A percentile compares a stretch with the other conserved stretches of the same genome.
phyloP scores from a whole-genome alignment of 768 basidiomycete species.

The Lactarius evosmus region DNA sequence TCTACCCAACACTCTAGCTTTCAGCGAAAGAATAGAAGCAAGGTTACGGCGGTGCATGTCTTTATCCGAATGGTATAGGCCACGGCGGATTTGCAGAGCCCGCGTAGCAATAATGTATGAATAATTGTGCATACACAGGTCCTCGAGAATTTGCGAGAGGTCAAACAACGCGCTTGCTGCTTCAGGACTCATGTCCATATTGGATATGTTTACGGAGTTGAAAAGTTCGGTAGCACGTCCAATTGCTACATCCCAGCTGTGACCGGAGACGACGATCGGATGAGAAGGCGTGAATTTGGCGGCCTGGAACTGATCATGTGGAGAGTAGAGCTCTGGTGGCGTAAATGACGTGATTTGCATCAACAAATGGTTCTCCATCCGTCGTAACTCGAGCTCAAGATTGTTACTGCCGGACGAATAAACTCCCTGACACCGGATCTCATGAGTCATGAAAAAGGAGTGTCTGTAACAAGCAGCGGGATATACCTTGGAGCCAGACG shows the following conservation, averaged over 20 bases:
- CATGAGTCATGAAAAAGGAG: background rate
- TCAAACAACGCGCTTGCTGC: slow-evolving; percentile 15
- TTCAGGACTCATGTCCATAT: slow-evolving; percentile 9
- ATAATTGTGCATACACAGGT: slow-evolving; percentile 20
- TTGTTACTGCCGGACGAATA: slow-evolving; percentile 3
- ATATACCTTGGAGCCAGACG: slow-evolving; percentile 12
- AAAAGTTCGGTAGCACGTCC: slow-evolving; percentile 17
- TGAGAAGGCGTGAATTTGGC: slow-evolving; percentile 14
- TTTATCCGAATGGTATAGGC: slow-evolving; percentile 16
- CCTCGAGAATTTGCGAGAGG: slow-evolving; percentile 19
- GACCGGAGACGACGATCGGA: slow-evolving; percentile 13
- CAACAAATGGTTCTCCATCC: slow-evolving; percentile 18
- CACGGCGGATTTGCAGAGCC: slow-evolving; percentile 14
- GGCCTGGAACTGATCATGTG: slow-evolving; percentile 16
- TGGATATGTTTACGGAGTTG: slow-evolving; percentile 9
- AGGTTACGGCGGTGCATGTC: slow-evolving; percentile 23
- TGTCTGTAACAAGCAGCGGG: background rate
- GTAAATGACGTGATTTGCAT: slow-evolving; percentile 16
- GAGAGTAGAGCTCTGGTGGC: slow-evolving; percentile 15
- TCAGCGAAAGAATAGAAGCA: slow-evolving; percentile 9
- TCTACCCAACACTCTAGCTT: slow-evolving; percentile 12
- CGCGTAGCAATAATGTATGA: slow-evolving; percentile 12
- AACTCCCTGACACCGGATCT: slow-evolving; percentile 7
- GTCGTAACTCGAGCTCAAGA: slow-evolving; percentile 17
- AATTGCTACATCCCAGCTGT: slow-evolving; percentile 17